A percentile compares a stretch with the other conserved stretches of the same genome.
phyloP scores from a whole-genome alignment of 306 rosid genomes.

The Castanospermum australe region DNA sequence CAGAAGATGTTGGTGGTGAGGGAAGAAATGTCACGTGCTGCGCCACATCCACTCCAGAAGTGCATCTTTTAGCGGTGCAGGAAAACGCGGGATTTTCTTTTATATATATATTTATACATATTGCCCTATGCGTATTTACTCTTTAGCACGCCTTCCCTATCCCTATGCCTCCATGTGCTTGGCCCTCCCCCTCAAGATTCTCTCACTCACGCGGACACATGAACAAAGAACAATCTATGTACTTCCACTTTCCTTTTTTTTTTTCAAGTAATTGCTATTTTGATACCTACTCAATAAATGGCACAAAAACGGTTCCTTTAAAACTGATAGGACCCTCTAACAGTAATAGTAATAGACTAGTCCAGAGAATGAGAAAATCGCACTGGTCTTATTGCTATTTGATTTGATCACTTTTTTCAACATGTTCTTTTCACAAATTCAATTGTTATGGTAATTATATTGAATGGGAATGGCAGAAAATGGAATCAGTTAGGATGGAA shows the following conservation, averaged over 20 bases:
- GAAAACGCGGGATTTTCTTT: conserved; percentile 33
- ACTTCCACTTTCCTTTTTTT: neutral
- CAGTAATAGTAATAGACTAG: neutral
- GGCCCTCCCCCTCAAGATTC: conserved; percentile 28
- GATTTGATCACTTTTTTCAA: neutral
- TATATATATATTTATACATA: neutral
- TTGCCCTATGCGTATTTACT: conserved; percentile 13
- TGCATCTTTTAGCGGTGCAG: conserved; percentile 36
- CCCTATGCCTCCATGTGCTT: conserved; percentile 41
- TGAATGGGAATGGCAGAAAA: too few relatives aligned
- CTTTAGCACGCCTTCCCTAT: conserved; percentile 22
- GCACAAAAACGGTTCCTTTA: neutral
- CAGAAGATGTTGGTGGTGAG: conserved; percentile 34
- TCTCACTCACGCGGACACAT: conserved; percentile 27
- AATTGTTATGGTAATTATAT: too few relatives aligned
- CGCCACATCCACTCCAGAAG: conserved; percentile 24
- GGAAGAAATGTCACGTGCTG: conserved; percentile 62
- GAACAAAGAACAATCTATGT: neutral
- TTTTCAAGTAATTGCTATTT: neutral
- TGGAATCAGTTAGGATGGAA: too few relatives aligned
- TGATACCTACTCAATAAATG: neutral
- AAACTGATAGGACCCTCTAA: neutral
- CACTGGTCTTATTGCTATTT: neutral
- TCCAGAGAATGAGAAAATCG: neutral
- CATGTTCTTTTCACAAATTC: neutral